phyloP scores from a whole-genome alignment of 441 rosid genomes.

The Euphorbia neoarborescens region DNA sequence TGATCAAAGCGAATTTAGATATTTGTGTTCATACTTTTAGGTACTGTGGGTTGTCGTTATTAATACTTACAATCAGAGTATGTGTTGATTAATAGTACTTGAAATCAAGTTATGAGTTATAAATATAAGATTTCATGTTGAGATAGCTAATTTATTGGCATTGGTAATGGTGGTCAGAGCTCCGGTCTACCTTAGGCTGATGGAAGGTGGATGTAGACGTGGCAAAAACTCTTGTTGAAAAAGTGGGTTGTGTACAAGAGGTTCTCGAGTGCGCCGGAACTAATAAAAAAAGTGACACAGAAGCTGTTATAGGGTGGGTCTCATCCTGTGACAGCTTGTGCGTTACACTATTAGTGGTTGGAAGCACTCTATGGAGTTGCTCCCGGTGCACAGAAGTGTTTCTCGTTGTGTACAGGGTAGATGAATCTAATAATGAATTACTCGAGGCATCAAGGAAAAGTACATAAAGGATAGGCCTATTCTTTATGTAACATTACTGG shows the following conservation, averaged over 20 bases:
- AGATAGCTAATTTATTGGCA: not conserved
- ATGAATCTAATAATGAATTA: not conserved
- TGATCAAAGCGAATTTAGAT: not conserved
- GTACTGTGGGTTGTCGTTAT: too few relatives aligned
- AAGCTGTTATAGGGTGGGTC: too few relatives aligned
- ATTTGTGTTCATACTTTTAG: too few relatives aligned
- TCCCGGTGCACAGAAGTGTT: too few relatives aligned
- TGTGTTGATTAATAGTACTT: not conserved
- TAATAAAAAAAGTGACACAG: too few relatives aligned
- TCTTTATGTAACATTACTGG: not conserved
- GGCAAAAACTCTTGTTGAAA: not conserved
- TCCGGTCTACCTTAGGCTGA: not conserved
- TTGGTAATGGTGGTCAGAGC: not conserved
- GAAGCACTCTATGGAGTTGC: too few relatives aligned
- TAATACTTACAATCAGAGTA: too few relatives aligned
- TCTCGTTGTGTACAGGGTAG: too few relatives aligned
- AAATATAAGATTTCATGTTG: not conserved
- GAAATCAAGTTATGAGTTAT: not conserved
- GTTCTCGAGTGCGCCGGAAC: too few relatives aligned
- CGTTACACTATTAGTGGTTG: too few relatives aligned
- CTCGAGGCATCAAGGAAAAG: not conserved
- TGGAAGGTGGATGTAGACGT: not conserved
- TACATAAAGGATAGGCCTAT: not conserved
- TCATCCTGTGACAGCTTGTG: too few relatives aligned
- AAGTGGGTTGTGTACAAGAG: too few relatives aligned